Evolutionary conservation across 176 grass and related monocot genomes (phyloP).

Genomic region (Oryza longistaminata): DNA sequence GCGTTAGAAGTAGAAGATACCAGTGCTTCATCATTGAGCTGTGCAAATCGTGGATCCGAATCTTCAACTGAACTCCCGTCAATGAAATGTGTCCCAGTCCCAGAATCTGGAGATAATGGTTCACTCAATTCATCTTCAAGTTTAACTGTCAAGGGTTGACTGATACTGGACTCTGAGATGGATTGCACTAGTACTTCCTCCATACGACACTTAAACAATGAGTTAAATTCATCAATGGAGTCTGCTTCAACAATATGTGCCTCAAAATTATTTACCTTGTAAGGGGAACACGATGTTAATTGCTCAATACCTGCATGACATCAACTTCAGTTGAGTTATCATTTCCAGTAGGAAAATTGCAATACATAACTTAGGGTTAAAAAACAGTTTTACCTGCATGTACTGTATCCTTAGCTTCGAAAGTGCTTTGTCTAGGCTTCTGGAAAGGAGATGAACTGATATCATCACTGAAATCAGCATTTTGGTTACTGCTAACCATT

Average conservation of each 20-base stretch:
- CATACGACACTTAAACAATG: constrained; percentile 44
- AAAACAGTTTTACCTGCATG: constrained; percentile 37
- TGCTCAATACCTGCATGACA: constrained; percentile 26
- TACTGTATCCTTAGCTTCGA: constrained; percentile 18
- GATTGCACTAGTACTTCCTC: constrained; percentile 43
- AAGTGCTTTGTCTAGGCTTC: background rate
- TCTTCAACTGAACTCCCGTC: constrained; percentile 45
- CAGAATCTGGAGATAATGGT: background rate
- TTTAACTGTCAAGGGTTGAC: constrained; percentile 28
- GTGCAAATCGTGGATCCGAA: constrained; percentile 12
- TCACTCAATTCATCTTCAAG: constrained; percentile 20
- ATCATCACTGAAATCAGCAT: background rate
- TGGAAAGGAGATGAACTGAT: background rate
- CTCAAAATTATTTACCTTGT: constrained; percentile 18
- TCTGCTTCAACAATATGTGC: constrained; percentile 17
- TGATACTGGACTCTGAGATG: constrained; percentile 37
- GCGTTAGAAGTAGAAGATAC: background rate
- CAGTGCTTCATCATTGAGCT: constrained; percentile 17
- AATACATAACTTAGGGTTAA: background rate
- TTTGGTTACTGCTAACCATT: background rate
- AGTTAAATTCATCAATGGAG: constrained; percentile 36
- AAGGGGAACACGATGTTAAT: background rate
- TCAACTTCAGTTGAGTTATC: background rate
- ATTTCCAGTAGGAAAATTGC: background rate
- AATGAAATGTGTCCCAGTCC: background rate